Conservation (phyloP, 1,284 basidiomycete species). For the Macrocystidia cucumis region DNA sequence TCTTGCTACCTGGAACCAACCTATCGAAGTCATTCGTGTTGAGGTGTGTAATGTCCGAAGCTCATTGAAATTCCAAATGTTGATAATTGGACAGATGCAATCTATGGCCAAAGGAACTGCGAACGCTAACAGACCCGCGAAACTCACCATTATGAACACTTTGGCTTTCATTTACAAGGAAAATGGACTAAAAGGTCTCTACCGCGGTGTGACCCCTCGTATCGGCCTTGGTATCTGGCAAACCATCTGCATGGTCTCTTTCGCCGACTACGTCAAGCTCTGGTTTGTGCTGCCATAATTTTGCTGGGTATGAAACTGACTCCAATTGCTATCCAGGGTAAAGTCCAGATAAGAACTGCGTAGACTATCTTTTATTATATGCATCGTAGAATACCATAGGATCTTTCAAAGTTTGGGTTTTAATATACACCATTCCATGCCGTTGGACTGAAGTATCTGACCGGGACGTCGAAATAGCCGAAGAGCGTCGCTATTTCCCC, state of each 20-base stretch:
- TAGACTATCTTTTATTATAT: too few species aligned
- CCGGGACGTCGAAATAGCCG: too few species aligned
- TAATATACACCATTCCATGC: too few species aligned
- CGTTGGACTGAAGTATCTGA: too few species aligned
- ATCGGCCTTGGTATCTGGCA: slow-evolving; percentile 97
- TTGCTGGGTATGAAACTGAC: too few species aligned
- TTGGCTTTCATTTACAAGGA: slow-evolving; percentile 91
- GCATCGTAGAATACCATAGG: too few species aligned
- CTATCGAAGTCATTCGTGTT: slow-evolving; percentile 94
- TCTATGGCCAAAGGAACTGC: slow-evolving; percentile 86
- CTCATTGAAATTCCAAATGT: neutral
- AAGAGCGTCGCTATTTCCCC: too few species aligned
- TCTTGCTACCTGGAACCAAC: slow-evolving; percentile 98
- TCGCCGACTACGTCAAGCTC: slow-evolving; percentile 90
- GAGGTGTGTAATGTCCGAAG: slow-evolving; percentile 45
- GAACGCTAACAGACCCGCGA: slow-evolving; percentile 74
- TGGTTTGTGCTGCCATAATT: too few species aligned
- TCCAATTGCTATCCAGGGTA: too few species aligned
- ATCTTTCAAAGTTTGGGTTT: too few species aligned
- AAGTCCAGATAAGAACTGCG: too few species aligned
- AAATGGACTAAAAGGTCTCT: slow-evolving; percentile 95
- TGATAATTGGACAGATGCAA: slow-evolving; percentile 77
- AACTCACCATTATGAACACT: slow-evolving; percentile 90
- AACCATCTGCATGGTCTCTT: slow-evolving; percentile 96
- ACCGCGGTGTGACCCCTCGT: slow-evolving; percentile 95